Evolutionary conservation across 1,284 basidiomycete species (phyloP).

Genomic region (Sphaerobolus stellatus): DNA sequence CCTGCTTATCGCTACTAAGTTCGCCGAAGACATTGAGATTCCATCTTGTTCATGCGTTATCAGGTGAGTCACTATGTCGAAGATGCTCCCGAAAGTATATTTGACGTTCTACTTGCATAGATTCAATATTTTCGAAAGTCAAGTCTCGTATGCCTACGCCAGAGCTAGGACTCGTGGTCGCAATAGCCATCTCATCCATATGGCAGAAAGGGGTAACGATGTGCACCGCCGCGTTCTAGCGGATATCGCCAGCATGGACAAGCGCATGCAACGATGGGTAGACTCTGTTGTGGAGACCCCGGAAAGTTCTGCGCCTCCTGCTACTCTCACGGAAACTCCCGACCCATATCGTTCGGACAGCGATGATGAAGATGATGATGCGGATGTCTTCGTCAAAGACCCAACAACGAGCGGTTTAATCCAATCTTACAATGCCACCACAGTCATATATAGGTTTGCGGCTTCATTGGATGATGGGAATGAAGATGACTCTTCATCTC

Average conservation of each 20-base stretch:
- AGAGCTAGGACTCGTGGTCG: slow-evolving; percentile 45
- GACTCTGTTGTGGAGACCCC: slow-evolving; percentile 37
- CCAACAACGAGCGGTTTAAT: slow-evolving; percentile 58
- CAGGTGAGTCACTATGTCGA: slow-evolving; percentile 41
- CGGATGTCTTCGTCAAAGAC: slow-evolving; percentile 44
- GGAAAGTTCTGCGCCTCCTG: slow-evolving; percentile 47
- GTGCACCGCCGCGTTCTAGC: slow-evolving; percentile 50
- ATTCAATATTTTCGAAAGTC: slow-evolving; percentile 61
- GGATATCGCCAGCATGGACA: slow-evolving; percentile 27
- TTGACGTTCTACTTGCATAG: slow-evolving; percentile 35
- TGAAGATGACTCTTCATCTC: slow-evolving; percentile 17
- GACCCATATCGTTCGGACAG: slow-evolving; percentile 48
- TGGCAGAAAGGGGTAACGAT: slow-evolving; percentile 59
- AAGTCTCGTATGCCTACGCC: slow-evolving; percentile 55
- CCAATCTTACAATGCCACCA: slow-evolving; percentile 51
- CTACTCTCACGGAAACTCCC: slow-evolving; percentile 38
- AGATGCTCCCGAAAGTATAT: not conserved
- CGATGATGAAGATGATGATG: slow-evolving; percentile 40
- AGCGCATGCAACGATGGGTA: slow-evolving; percentile 45
- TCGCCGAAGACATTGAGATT: slow-evolving; percentile 56
- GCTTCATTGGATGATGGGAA: slow-evolving; percentile 14
- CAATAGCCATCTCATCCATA: slow-evolving; percentile 56
- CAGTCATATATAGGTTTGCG: slow-evolving; percentile 53
- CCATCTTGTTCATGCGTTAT: slow-evolving; percentile 55
- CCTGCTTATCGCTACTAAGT: slow-evolving; percentile 58